phyloP scores from a whole-genome alignment of 345 rosid genomes.

The Microthlaspi erraticum region DNA sequence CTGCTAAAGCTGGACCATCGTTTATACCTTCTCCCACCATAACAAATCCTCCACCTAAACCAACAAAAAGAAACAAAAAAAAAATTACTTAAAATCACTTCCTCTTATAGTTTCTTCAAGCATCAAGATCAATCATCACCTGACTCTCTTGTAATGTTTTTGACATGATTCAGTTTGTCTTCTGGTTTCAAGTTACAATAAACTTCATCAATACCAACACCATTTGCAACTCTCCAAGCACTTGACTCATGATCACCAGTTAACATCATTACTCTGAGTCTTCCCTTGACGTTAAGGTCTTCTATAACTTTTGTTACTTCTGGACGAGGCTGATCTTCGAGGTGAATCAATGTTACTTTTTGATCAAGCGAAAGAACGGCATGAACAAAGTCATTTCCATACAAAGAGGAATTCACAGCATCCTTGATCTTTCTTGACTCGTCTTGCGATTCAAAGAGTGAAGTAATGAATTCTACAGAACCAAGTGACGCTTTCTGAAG shows the following conservation, averaged over 20 bases:
- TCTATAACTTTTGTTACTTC: conserved; percentile 67
- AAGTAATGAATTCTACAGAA: conserved; percentile 88
- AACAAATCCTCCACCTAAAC: conserved; percentile 76
- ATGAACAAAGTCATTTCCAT: conserved; percentile 80
- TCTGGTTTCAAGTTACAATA: conserved; percentile 83
- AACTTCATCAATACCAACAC: conserved; percentile 76
- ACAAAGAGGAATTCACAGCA: conserved; percentile 75
- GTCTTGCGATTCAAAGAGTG: conserved; percentile 67
- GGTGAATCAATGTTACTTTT: conserved; percentile 91
- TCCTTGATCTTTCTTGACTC: conserved; percentile 67
- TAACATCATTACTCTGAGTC: conserved; percentile 72
- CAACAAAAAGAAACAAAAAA: no score
- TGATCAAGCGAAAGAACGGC: conserved; percentile 84
- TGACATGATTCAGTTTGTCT: conserved; percentile 84
- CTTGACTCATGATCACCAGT: conserved; percentile 89
- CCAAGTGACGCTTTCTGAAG: conserved; percentile 81
- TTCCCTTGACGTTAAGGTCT: conserved; percentile 59
- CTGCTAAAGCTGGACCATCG: conserved; percentile 95
- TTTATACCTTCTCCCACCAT: conserved; percentile 97
- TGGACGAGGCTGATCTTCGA: conserved; percentile 80
- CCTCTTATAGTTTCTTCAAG: neutral
- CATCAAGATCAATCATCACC: conserved; percentile 47
- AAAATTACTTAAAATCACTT: conserved; percentile 22
- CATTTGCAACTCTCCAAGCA: conserved; percentile 86
- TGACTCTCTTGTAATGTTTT: conserved; percentile 65